Evolutionary conservation across 257 asterid species (phyloP).

Genomic region (Jaltomata sinuosa): DNA sequence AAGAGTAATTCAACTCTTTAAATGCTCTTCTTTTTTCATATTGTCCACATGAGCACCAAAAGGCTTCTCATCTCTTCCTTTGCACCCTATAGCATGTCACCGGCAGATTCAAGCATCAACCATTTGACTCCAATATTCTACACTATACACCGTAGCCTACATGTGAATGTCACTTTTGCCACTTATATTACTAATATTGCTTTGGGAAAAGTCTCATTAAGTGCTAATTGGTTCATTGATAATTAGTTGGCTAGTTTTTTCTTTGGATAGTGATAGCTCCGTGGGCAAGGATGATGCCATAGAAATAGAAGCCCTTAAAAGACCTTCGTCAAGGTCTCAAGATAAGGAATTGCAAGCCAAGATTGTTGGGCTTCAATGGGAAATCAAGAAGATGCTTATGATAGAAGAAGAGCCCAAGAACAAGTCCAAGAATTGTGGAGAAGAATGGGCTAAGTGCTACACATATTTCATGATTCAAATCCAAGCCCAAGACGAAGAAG

Average conservation of each 20-base stretch:
- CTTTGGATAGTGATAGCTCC: no score
- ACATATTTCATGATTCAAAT: no score
- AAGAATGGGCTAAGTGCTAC: no score
- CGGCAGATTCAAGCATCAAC: background rate
- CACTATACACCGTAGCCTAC: background rate
- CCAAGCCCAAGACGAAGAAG: no score
- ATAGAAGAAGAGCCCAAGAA: no score
- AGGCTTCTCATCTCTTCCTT: background rate
- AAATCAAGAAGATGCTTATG: no score
- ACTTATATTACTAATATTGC: background rate
- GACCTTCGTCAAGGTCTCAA: no score
- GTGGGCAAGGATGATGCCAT: no score
- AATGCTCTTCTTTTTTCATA: background rate
- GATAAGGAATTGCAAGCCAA: no score
- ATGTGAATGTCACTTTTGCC: background rate
- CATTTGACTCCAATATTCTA: background rate
- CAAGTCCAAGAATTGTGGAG: no score
- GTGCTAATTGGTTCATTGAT: background rate
- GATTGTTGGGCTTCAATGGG: no score
- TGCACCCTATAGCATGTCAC: background rate
- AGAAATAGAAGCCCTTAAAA: no score
- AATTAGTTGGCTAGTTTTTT: background rate
- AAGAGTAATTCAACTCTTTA: background rate
- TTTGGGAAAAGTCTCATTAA: background rate
- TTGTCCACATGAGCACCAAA: background rate